Percentiles rank a stretch among this genome's conserved stretches.
Evolutionary conservation across 805 yeast genomes (phyloP).

Genomic region (Teunomyces panamensis): DNA sequence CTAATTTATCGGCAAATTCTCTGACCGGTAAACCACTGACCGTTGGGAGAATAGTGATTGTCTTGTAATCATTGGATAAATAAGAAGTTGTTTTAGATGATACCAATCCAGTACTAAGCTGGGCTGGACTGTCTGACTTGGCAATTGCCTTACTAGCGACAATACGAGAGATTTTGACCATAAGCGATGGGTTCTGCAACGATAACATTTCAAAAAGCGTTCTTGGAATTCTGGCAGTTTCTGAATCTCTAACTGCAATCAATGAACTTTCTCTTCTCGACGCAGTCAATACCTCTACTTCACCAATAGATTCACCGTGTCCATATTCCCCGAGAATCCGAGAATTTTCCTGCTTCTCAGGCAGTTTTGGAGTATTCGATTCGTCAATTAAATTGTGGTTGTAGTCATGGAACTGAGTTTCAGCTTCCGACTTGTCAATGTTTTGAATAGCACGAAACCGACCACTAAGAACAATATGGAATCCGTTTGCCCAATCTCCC

Average conservation of each 20-base stretch:
- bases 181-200: constrained; percentile 79
- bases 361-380: constrained; percentile 5
- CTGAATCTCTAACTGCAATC: constrained; percentile 90
- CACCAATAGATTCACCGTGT: constrained; percentile 93
- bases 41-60: constrained; percentile 81
- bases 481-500: constrained; percentile 86
- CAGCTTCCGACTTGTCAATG: background rate
- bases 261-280: constrained; percentile 64
- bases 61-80: constrained; percentile 57
- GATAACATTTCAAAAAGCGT: constrained; percentile 83
- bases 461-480: constrained; percentile 86
- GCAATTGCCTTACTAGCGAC: constrained; percentile 60
- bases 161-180: constrained; percentile 83
- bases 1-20: constrained; percentile 75
- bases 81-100: constrained; percentile 30
- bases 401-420: constrained; percentile 7
- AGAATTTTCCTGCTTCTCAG: constrained; percentile 17
- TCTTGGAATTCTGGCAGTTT: constrained; percentile 89
- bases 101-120: constrained; percentile 14
- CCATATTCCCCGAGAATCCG: constrained; percentile 73
- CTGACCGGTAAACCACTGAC: constrained; percentile 79
- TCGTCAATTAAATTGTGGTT: constrained; percentile 21
- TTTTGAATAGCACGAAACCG: constrained; percentile 62
- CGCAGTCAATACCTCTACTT: constrained; percentile 87
- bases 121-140: constrained; percentile 9